Percentiles rank a stretch among this genome's conserved stretches.
Conservation (phyloP, 2,329 filamentous ascomycete genomes). For the Ophiostoma montium region DNA sequence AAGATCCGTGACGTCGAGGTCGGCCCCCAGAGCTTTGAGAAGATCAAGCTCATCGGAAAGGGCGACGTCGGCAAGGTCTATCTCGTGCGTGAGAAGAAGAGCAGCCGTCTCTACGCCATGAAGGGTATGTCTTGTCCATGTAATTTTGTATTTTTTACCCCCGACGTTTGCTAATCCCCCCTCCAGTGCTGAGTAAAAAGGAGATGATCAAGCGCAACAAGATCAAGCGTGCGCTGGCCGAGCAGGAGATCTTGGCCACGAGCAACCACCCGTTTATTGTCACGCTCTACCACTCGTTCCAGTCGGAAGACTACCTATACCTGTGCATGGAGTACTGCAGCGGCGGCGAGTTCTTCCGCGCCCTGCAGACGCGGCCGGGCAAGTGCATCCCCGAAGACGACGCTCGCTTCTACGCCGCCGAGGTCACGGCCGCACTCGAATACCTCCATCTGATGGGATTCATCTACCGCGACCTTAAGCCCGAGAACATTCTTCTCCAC, state of each 20-base stretch:
- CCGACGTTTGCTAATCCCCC: neutral
- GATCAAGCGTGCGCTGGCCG: slow-evolving; percentile 93
- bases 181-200: slow-evolving; percentile 74
- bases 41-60: slow-evolving; percentile 98
- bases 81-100: slow-evolving; percentile 95
- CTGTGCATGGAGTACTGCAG: slow-evolving; percentile 99
- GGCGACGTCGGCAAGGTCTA: slow-evolving; percentile 98
- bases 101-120: slow-evolving; percentile 89
- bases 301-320: slow-evolving; percentile 96
- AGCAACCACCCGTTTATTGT: slow-evolving; percentile 99
- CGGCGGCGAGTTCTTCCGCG: slow-evolving; percentile 95
- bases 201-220: slow-evolving; percentile 99
- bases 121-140: slow-evolving; percentile 48
- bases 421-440: slow-evolving; percentile 90
- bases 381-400: slow-evolving; percentile 97
- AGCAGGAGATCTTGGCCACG: slow-evolving; percentile 94
- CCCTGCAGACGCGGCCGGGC: slow-evolving; percentile 86
- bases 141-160: neutral
- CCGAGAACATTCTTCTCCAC: slow-evolving; percentile 94
- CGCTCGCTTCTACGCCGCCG: slow-evolving; percentile 90
- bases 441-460: slow-evolving; percentile 99
- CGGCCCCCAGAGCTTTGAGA: slow-evolving; percentile 89
- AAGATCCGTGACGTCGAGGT: slow-evolving; percentile 97
- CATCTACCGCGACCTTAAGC: slow-evolving; percentile 95
- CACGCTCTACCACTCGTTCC: slow-evolving; percentile 96